These are phyloP conservation scores for Fistulifera solaris DNA, from an alignment of 108 stramenopile species.

Conservation along the genomic window DNA sequence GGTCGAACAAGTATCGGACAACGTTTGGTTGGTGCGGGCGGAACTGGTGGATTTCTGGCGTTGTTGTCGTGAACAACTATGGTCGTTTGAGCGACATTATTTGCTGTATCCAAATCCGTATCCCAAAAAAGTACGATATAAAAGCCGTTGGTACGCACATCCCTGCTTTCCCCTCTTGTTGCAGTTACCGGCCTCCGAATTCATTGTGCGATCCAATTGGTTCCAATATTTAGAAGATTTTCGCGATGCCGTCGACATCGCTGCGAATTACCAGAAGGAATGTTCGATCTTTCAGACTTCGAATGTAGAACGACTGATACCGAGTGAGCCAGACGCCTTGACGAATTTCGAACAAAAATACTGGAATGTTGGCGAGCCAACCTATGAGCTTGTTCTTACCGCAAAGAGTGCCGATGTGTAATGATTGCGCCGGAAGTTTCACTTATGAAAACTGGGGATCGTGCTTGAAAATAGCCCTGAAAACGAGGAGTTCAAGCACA, in stretches of 20 bases:
- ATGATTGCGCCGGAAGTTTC: too few species aligned
- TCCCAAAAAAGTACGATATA: conserved; percentile 67
- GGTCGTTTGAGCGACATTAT: conserved; percentile 40
- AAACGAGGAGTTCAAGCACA: too few species aligned
- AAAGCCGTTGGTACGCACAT: conserved; percentile 80
- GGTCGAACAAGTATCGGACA: background rate
- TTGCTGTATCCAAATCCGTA: conserved; percentile 91
- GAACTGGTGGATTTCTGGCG: conserved; percentile 85
- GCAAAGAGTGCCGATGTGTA: background rate
- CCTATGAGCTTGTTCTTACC: conserved; percentile 21
- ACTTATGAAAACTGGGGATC: too few species aligned
- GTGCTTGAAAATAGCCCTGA: too few species aligned
- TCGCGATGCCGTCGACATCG: conserved; percentile 19
- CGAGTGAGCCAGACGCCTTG: conserved; percentile 7
- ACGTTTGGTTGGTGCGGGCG: conserved; percentile 70
- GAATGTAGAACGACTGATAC: background rate
- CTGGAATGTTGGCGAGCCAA: conserved; percentile 19
- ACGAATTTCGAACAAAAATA: conserved; percentile 45
- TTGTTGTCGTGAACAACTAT: conserved; percentile 12
- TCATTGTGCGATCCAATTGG: conserved; percentile 76
- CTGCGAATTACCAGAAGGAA: background rate
- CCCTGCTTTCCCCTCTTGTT: conserved; percentile 75
- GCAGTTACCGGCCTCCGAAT: conserved; percentile 11
- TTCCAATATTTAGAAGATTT: conserved; percentile 69
- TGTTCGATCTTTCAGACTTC: background rate